A percentile compares a stretch with the other conserved stretches of the same genome.
Conservation (phyloP, 345 rosid species). For the Stellera chamaejasme region DNA sequence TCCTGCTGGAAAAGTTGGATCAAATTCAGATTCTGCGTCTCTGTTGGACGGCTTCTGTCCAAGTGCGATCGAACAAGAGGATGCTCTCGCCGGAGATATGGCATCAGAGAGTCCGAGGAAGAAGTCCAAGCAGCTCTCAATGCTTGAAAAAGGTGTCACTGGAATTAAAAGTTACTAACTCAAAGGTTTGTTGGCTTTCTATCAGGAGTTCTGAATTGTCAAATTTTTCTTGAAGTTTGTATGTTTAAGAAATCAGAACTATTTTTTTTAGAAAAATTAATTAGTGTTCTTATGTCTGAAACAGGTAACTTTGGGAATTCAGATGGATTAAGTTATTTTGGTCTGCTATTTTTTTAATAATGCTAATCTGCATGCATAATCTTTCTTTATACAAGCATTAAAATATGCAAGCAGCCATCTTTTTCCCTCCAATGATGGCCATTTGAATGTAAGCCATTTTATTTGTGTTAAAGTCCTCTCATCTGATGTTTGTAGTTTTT, state of each 20-base stretch:
- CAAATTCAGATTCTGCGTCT: conserved; percentile 51
- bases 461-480: too few relatives aligned
- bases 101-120: conserved; percentile 47
- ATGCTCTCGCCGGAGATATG: conserved; percentile 22
- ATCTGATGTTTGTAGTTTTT: too few relatives aligned
- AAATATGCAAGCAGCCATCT: too few relatives aligned
- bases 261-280: too few relatives aligned
- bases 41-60: conserved; percentile 28
- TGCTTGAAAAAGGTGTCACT: conserved; percentile 73
- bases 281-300: too few relatives aligned
- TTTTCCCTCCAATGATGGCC: too few relatives aligned
- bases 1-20: conserved; percentile 32
- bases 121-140: conserved; percentile 64
- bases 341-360: too few relatives aligned
- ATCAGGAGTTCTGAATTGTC: neutral
- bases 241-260: conserved; percentile 3
- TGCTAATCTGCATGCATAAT: too few relatives aligned
- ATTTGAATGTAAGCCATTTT: too few relatives aligned
- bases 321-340: too few relatives aligned
- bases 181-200: neutral
- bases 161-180: neutral
- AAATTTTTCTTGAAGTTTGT: conserved; percentile 25
- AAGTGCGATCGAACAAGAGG: conserved; percentile 23
- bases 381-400: too few relatives aligned
- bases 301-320: too few relatives aligned